These are phyloP conservation scores for Erucastrum elatum DNA, from an alignment of 345 rosid genomes.

Conservation along the genomic window DNA sequence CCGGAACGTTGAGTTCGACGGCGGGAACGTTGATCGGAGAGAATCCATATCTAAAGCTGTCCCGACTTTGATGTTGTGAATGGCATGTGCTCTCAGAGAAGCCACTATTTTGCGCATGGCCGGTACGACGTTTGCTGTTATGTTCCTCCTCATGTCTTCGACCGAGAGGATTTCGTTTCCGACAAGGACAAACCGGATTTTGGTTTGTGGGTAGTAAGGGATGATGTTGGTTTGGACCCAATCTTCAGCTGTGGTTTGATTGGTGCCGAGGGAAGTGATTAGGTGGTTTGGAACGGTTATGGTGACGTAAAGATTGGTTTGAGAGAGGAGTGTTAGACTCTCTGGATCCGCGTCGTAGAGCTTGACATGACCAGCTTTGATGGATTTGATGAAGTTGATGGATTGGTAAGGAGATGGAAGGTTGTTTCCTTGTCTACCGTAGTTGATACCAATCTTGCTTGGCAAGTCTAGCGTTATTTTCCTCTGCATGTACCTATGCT, in stretches of 20 bases:
- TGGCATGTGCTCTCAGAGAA: conserved; percentile 43
- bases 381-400: conserved; percentile 48
- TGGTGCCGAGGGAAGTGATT: conserved; percentile 47
- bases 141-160: conserved; percentile 19
- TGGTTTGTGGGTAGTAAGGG: conserved; percentile 56
- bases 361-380: conserved; percentile 56
- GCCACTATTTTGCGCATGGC: conserved; percentile 62
- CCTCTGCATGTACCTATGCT: conserved; percentile 21
- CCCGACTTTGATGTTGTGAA: conserved; percentile 65
- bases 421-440: conserved; percentile 47
- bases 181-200: conserved; percentile 54
- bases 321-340: conserved; percentile 52
- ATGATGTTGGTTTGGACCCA: conserved; percentile 65
- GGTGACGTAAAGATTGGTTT: conserved; percentile 55
- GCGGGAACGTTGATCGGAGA: conserved; percentile 59
- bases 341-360: conserved; percentile 64
- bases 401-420: conserved; percentile 63
- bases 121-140: conserved; percentile 56
- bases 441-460: conserved; percentile 39
- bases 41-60: conserved; percentile 76
- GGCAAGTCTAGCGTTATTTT: conserved; percentile 30
- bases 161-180: conserved; percentile 62
- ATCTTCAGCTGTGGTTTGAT: conserved; percentile 47
- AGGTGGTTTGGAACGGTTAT: conserved; percentile 63
- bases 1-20: conserved; percentile 63